Evolutionary conservation across 371 early-diverging fungal species (phyloP), one percentile per base, ranked within the genome.

Genomic region (Rhizopus delemar): DNA sequence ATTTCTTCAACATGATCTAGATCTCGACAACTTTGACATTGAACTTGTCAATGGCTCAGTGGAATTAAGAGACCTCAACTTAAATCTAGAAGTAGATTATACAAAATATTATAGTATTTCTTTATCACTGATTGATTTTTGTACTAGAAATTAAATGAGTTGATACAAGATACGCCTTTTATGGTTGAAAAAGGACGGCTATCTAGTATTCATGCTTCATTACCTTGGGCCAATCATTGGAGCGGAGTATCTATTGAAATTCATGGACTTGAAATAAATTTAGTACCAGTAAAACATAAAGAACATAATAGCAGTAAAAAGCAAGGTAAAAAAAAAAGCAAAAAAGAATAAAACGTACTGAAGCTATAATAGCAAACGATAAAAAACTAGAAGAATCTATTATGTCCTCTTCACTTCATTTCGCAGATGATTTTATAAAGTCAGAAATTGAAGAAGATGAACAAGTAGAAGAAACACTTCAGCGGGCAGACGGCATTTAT

Each of bases 221-320:
- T 94, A 38, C 93, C 95, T 4, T 93, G 93, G 93, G 80, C 85
- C 29, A 90, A 90, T 65, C 81, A 93, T 53, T 87, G 89, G 85
- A 86, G 82, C 35, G 89, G 89, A 6, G 84, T 90, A 54, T 78
- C 83, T 8, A 70, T 94, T 12, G 87, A 89, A 51, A 79, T 93
- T n/a, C 82, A 88, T 54, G 90, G 88, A 46, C 69, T 92, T 54
- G 75, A 80, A 32, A 60, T 93, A 15, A 75, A 82, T n/a, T 65
- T 89, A 36, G 69, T 71, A 39, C 80, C 83, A n/a, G 68, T 69
- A 13, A 73, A 82, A 61, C 65, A 67, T 4, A 78, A 79, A 53
- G 29, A 48, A 29, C 48, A 38, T 11, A 8, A 38, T 8, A 8
- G 13, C 13, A 8, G 9, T 29, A 65, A 59, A 36, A 49, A 12